Percentiles rank a stretch among this genome's conserved stretches.
Evolutionary conservation across 306 rosid species (phyloP).

Genomic region (Vachellia collinsii): DNA sequence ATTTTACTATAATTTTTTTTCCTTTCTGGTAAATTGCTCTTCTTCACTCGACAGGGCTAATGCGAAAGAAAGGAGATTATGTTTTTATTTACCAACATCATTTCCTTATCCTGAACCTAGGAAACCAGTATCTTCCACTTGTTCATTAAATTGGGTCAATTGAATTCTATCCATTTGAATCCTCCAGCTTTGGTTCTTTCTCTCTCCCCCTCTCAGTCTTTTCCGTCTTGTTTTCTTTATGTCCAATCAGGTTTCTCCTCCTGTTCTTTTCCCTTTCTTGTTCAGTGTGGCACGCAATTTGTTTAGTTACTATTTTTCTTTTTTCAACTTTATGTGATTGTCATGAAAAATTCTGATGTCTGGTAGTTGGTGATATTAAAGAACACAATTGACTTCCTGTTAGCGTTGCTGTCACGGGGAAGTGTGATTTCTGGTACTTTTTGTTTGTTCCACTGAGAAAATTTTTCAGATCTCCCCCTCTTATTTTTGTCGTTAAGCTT

Average conservation of each 20-base stretch:
- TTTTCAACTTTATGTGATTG: background rate
- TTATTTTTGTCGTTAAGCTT: slow-evolving; percentile 1
- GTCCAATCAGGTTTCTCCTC: slow-evolving; percentile 16
- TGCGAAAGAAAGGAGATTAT: slow-evolving; percentile 2
- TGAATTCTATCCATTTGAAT: background rate
- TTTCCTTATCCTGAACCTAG: background rate
- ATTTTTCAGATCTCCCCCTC: slow-evolving; percentile 29
- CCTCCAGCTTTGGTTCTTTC: background rate
- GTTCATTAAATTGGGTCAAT: background rate
- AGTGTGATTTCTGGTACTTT: slow-evolving; percentile 28
- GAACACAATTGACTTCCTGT: background rate
- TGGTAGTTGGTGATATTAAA: slow-evolving; percentile 19
- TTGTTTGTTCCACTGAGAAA: slow-evolving; percentile 23
- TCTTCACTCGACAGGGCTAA: background rate
- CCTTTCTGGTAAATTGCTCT: background rate
- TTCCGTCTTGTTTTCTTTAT: background rate
- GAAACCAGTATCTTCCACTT: background rate
- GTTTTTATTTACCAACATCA: background rate
- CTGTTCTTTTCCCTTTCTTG: slow-evolving; percentile 17
- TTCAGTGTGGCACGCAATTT: slow-evolving; percentile 22
- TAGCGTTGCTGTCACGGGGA: slow-evolving; percentile 19
- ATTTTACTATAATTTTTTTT: background rate
- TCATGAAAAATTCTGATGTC: background rate
- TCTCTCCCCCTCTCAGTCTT: background rate
- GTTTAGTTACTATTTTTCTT: background rate